A percentile compares a stretch with the other conserved stretches of the same genome.
Evolutionary conservation across 176 grass and related monocot species (phyloP).

Genomic region (Zoysia japonica): DNA sequence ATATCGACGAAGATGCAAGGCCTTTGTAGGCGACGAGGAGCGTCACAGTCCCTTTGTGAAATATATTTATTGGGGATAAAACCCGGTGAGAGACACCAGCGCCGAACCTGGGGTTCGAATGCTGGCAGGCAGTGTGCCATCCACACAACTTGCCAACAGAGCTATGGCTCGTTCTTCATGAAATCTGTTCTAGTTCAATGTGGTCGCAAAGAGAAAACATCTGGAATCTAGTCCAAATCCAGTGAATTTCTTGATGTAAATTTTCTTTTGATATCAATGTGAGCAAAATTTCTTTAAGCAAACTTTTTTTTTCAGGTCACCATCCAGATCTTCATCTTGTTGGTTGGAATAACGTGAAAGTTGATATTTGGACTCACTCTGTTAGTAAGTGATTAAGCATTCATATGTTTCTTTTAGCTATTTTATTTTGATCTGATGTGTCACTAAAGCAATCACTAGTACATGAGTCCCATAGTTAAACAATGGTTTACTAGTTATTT

Average conservation of each 20-base stretch:
- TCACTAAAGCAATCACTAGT: background rate
- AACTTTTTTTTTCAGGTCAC: conserved; percentile 67
- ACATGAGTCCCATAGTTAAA: background rate
- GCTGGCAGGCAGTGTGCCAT: too few species aligned
- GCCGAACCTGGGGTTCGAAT: too few species aligned
- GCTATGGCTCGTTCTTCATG: background rate
- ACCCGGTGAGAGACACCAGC: too few species aligned
- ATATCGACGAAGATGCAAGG: too few species aligned
- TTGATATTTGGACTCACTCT: conserved; percentile 96
- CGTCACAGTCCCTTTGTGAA: too few species aligned
- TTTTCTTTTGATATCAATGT: background rate
- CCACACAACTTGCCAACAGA: too few species aligned
- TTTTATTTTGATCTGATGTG: conserved; percentile 28
- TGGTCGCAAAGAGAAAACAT: background rate
- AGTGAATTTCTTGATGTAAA: background rate
- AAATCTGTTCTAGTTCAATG: conserved; percentile 19
- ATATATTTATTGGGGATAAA: too few species aligned
- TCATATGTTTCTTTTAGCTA: conserved; percentile 19
- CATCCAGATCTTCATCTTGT: conserved; percentile 98
- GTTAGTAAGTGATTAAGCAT: conserved; percentile 58
- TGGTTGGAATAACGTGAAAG: conserved; percentile 90
- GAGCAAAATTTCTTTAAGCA: conserved; percentile 22
- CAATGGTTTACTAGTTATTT: background rate
- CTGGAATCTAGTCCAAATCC: background rate
- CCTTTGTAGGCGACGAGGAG: too few species aligned